These are phyloP conservation scores for Didymella exigua DNA, from an alignment of 2,329 filamentous ascomycete species.

Conservation along the genomic window DNA sequence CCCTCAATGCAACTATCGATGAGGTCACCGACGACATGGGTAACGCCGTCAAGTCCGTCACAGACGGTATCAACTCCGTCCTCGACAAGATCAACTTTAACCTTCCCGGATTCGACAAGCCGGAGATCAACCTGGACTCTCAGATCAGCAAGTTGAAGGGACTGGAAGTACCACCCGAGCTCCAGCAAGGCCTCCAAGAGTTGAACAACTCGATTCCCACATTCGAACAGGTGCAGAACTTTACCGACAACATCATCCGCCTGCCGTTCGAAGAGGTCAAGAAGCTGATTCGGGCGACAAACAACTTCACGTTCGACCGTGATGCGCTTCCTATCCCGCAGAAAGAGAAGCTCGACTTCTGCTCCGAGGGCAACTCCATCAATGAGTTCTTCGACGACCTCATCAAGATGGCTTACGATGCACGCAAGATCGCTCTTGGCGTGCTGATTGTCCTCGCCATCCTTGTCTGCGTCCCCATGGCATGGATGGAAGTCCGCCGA, in stretches of 20 bases:
- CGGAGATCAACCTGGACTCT: conserved; percentile 68
- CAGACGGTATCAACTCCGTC: conserved; percentile 47
- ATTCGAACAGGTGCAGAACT: conserved; percentile 82
- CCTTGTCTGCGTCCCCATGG: conserved; percentile 77
- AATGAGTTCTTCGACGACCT: conserved; percentile 81
- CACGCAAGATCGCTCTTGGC: conserved; percentile 77
- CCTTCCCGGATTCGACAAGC: conserved; percentile 50
- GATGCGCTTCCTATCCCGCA: conserved; percentile 79
- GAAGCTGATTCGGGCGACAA: conserved; percentile 70
- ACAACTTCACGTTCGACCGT: conserved; percentile 77
- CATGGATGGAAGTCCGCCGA: conserved; percentile 76
- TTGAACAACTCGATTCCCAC: conserved; percentile 81
- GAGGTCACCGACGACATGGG: conserved; percentile 59
- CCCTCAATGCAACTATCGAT: conserved; percentile 68
- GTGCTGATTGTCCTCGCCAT: conserved; percentile 74
- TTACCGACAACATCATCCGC: conserved; percentile 75
- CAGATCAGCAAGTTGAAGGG: conserved; percentile 70
- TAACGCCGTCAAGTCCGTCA: conserved; percentile 43
- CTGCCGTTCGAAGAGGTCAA: conserved; percentile 83
- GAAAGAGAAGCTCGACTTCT: conserved; percentile 85
- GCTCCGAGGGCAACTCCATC: conserved; percentile 82
- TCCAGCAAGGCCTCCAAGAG: conserved; percentile 71
- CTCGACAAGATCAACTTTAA: conserved; percentile 50
- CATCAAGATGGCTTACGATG: conserved; percentile 67
- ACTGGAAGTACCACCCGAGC: conserved; percentile 70